Evolutionary conservation across 1,284 basidiomycete genomes (phyloP).

Genomic region (Melampsora allii-populina): DNA sequence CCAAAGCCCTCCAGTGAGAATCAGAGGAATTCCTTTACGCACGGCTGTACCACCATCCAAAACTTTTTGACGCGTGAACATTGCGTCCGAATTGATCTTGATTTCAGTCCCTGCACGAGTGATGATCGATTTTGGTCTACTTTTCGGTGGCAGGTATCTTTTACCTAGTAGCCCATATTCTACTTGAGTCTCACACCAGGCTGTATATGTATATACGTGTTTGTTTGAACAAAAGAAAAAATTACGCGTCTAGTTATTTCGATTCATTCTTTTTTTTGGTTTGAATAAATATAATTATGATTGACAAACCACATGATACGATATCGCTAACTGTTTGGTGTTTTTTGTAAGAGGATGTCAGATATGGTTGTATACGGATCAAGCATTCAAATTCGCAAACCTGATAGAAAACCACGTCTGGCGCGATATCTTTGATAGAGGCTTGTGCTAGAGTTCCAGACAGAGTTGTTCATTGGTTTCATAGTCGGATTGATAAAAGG

Average conservation of each 20-base stretch:
- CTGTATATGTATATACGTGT: not conserved
- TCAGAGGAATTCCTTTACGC: not conserved
- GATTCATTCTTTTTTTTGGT: not conserved
- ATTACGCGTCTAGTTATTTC: not conserved
- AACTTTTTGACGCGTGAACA: conserved; percentile 30
- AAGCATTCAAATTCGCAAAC: not conserved
- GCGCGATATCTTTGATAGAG: conserved; percentile 10
- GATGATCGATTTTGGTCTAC: conserved; percentile 12
- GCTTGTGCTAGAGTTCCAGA: not conserved
- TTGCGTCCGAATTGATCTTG: conserved; percentile 1
- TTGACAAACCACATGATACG: conserved; percentile 28
- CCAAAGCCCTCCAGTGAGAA: not conserved
- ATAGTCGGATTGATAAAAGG: not conserved
- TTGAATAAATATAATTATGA: not conserved
- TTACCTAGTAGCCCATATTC: conserved; percentile 39
- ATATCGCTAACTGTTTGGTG: conserved; percentile 24
- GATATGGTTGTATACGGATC: not conserved
- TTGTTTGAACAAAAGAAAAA: not conserved
- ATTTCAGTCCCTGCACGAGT: conserved; percentile 14
- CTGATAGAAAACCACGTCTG: conserved; percentile 8
- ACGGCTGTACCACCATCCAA: conserved; percentile 31
- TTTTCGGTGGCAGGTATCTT: conserved; percentile 14
- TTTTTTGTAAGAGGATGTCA: not conserved
- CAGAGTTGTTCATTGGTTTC: not conserved
- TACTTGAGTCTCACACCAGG: conserved; percentile 41